Evolutionary conservation across 257 asterid species (phyloP).

Genomic region (Plantago ovata): DNA sequence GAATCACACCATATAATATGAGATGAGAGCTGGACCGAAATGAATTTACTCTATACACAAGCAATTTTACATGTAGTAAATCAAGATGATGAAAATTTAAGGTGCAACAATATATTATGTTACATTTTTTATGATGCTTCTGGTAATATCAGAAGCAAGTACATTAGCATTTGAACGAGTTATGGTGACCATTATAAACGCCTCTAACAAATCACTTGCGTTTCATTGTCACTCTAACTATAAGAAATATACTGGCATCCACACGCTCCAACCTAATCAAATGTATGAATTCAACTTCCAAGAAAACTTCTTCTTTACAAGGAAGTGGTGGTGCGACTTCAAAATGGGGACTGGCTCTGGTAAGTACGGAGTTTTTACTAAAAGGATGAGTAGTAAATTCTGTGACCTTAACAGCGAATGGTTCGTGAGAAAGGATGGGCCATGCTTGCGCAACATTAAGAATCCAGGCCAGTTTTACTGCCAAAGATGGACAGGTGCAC

Average conservation of each 20-base stretch:
- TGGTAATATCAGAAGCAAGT: conserved; percentile 1
- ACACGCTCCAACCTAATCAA: neutral
- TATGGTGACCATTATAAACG: neutral
- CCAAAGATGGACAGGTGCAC: neutral
- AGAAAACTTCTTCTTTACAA: neutral
- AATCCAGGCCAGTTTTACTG: neutral
- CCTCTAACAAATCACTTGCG: neutral
- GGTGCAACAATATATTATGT: no score
- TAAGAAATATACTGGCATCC: neutral
- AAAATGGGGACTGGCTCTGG: neutral
- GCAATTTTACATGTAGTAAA: no score
- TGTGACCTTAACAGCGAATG: neutral
- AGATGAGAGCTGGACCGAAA: no score
- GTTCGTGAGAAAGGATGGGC: neutral
- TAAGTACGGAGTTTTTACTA: neutral
- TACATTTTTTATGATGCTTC: neutral
- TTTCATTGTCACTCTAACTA: neutral
- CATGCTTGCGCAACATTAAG: neutral
- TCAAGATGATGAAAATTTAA: no score
- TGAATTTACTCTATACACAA: no score
- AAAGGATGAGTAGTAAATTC: neutral
- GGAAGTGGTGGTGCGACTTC: neutral
- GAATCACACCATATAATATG: no score
- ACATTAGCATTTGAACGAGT: neutral
- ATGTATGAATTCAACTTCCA: conserved; percentile 1